A percentile compares a stretch with the other conserved stretches of the same genome.
phyloP scores from a whole-genome alignment of 1,284 basidiomycete species.

The Ustilago loliicola region DNA sequence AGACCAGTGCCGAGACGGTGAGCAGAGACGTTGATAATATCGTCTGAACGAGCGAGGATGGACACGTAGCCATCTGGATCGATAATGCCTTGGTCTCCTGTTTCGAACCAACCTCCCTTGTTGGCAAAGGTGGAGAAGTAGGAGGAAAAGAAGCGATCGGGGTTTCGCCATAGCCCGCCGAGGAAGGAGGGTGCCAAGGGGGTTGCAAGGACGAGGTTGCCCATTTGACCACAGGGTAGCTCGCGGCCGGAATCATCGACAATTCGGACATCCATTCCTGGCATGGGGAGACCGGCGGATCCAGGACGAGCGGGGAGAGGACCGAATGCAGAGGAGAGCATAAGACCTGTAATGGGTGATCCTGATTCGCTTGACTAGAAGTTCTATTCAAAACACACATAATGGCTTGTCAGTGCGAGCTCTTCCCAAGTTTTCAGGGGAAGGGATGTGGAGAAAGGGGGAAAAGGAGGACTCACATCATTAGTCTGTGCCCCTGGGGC shows the following conservation, averaged over 20 bases:
- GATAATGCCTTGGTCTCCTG: conserved; percentile 63
- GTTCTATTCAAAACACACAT: conserved; percentile 29
- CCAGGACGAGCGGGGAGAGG: conserved; percentile 56
- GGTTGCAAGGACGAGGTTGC: conserved; percentile 62
- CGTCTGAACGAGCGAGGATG: conserved; percentile 62
- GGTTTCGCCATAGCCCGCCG: conserved; percentile 65
- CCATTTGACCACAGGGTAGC: conserved; percentile 61
- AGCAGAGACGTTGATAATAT: conserved; percentile 65
- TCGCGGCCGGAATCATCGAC: conserved; percentile 65
- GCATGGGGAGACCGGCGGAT: conserved; percentile 62
- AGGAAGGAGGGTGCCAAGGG: conserved; percentile 62
- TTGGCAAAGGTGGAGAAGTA: conserved; percentile 63
- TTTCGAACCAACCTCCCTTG: conserved; percentile 68
- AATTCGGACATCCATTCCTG: conserved; percentile 67
- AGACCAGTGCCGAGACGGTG: conserved; percentile 65
- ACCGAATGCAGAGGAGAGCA: conserved; percentile 52
- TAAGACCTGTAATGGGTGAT: conserved; percentile 62
- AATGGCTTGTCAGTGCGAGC: neutral
- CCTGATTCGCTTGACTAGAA: conserved; percentile 67
- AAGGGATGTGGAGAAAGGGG: neutral
- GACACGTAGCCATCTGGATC: conserved; percentile 66
- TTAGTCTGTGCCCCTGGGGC: conserved; percentile 63
- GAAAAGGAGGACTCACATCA: conserved; percentile 29
- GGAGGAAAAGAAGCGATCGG: conserved; percentile 52
- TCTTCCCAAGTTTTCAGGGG: neutral